These are phyloP conservation scores for Daldinia childiae DNA, from an alignment of 495 filamentous ascomycete species.

Conservation along the genomic window DNA sequence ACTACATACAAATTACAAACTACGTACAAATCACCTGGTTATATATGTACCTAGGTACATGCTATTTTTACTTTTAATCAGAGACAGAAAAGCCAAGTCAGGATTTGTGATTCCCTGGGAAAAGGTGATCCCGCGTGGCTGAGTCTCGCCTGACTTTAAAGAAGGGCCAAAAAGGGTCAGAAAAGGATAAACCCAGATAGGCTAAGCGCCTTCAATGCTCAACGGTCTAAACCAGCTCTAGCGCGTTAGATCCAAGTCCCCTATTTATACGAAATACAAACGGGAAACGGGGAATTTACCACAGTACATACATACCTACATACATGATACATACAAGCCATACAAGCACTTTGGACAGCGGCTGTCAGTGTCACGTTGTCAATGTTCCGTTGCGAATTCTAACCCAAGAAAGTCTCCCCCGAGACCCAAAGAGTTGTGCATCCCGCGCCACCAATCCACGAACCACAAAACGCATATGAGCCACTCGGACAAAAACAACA, in stretches of 20 bases:
- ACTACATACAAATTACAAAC: background rate
- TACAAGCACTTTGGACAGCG: background rate
- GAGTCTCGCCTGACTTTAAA: constrained; percentile 13
- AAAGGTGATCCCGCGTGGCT: constrained; percentile 37
- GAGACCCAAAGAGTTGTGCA: background rate
- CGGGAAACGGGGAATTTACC: background rate
- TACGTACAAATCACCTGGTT: background rate
- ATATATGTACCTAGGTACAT: background rate
- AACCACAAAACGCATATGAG: background rate
- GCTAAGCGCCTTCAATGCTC: constrained; percentile 12
- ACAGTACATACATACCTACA: background rate
- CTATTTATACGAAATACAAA: constrained; percentile 14
- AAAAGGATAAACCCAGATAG: constrained; percentile 22
- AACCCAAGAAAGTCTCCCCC: background rate
- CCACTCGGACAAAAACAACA: constrained; percentile 12
- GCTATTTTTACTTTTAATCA: constrained; percentile 21
- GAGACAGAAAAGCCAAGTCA: constrained; percentile 19
- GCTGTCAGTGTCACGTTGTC: constrained; percentile 11
- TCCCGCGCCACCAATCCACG: constrained; percentile 7
- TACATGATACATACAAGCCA: no score
- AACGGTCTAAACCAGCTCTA: constrained; percentile 6
- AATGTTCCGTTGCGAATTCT: constrained; percentile 4
- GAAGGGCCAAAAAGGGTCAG: background rate
- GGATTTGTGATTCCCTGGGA: constrained; percentile 25
- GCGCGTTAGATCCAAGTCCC: constrained; percentile 25